These are phyloP conservation scores for Takashimella tepidaria DNA, from an alignment of 1,284 basidiomycete genomes.

Conservation along the genomic window DNA sequence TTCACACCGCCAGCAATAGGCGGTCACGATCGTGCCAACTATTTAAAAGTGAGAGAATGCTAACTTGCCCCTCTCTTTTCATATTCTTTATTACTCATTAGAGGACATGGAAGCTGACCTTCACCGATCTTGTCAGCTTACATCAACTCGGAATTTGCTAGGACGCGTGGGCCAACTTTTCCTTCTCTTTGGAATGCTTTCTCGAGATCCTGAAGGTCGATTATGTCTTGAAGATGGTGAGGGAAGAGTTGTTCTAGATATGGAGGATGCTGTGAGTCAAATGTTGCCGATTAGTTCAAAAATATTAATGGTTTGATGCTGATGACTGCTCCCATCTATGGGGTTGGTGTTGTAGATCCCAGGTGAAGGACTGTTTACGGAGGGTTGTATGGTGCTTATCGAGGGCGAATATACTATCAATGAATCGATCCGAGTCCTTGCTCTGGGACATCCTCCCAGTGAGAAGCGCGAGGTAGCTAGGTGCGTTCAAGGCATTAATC, in stretches of 20 bases:
- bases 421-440: constrained; percentile 78
- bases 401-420: constrained; percentile 97
- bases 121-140: constrained; percentile 59
- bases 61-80: too few relatives aligned
- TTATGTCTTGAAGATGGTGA: constrained; percentile 92
- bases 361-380: constrained; percentile 93
- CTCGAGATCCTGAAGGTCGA: constrained; percentile 81
- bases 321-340: too few relatives aligned
- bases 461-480: constrained; percentile 76
- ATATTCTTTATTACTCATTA: too few relatives aligned
- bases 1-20: constrained; percentile 90
- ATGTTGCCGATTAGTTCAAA: too few relatives aligned
- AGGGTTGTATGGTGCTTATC: constrained; percentile 89
- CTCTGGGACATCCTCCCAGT: constrained; percentile 95
- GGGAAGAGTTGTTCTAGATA: constrained; percentile 82
- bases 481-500: constrained; percentile 47
- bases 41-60: constrained; percentile 74
- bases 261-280: constrained; percentile 69
- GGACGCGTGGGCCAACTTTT: constrained; percentile 88
- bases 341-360: constrained; percentile 72
- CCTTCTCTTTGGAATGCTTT: constrained; percentile 87
- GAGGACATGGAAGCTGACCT: too few relatives aligned
- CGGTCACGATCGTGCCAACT: constrained; percentile 72
- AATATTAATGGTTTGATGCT: too few relatives aligned
- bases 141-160: constrained; percentile 91